phyloP scores from a whole-genome alignment of 83 land plant species.

The Thuja plicata region DNA sequence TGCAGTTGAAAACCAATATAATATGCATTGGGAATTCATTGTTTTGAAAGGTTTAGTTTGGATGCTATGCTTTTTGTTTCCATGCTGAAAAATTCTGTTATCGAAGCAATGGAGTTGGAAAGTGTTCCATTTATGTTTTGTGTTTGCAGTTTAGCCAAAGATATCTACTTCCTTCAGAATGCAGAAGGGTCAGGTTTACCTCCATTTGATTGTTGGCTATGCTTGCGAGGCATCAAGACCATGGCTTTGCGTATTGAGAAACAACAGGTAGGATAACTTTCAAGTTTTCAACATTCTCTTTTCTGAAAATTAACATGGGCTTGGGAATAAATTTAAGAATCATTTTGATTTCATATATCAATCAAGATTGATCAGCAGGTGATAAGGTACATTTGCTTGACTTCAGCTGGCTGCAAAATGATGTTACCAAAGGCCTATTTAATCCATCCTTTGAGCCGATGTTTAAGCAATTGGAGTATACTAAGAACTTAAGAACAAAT shows the following conservation, averaged over 20 bases:
- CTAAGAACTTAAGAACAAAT: neutral
- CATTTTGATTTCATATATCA: neutral
- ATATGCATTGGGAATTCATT: neutral
- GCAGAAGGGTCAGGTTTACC: constrained; percentile 95
- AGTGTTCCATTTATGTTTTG: neutral
- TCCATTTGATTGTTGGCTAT: constrained; percentile 97
- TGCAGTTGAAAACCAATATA: neutral
- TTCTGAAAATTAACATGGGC: neutral
- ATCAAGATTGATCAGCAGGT: neutral
- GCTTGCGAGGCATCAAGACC: constrained; percentile 92
- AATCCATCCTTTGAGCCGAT: neutral
- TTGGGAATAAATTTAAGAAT: neutral
- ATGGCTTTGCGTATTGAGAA: constrained; percentile 95
- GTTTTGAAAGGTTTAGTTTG: neutral
- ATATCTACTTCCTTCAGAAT: constrained; percentile 90
- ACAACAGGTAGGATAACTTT: constrained; percentile 71
- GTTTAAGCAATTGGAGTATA: neutral
- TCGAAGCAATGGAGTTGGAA: neutral
- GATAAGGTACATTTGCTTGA: neutral
- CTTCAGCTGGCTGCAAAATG: neutral
- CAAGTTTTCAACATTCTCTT: neutral
- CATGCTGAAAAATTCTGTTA: neutral
- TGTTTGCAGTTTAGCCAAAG: constrained; percentile 80
- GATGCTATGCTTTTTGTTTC: neutral
- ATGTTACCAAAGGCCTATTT: neutral